Evolutionary conservation across 164 flowering plant species (phyloP).

Genomic region (Tetracentron sinense): DNA sequence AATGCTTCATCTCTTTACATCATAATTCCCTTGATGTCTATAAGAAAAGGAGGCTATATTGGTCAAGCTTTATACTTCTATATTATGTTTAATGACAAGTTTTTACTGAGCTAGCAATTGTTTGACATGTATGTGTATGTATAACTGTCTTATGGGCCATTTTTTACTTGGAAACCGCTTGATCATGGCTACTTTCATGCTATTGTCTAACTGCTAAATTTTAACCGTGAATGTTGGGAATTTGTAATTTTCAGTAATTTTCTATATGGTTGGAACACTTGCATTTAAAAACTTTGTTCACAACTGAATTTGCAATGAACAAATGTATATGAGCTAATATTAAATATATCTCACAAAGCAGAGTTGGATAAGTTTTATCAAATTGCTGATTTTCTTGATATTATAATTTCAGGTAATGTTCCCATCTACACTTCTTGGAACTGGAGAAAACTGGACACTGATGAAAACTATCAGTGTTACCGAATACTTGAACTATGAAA

Average conservation of each 20-base stretch:
- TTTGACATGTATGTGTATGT: too few species aligned
- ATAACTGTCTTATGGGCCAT: neutral
- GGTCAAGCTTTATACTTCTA: neutral
- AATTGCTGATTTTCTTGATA: neutral
- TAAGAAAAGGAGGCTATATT: too few species aligned
- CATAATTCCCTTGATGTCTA: neutral
- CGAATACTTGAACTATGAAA: conserved; percentile 87
- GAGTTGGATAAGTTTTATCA: neutral
- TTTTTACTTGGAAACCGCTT: neutral
- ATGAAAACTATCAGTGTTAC: conserved; percentile 96
- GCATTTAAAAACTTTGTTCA: neutral
- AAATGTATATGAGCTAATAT: too few species aligned
- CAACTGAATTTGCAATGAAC: neutral
- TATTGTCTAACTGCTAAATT: neutral
- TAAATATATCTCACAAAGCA: neutral
- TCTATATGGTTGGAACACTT: neutral
- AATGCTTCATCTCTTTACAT: neutral
- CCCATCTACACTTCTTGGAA: conserved; percentile 85
- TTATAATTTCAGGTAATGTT: conserved; percentile 71
- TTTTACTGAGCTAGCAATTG: neutral
- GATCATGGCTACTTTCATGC: neutral
- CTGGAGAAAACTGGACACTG: conserved; percentile 88
- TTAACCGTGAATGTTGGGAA: neutral
- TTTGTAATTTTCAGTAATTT: neutral
- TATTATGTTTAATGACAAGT: too few species aligned